phyloP scores from a whole-genome alignment of 306 rosid genomes.

The Cicer chorassanicum region DNA sequence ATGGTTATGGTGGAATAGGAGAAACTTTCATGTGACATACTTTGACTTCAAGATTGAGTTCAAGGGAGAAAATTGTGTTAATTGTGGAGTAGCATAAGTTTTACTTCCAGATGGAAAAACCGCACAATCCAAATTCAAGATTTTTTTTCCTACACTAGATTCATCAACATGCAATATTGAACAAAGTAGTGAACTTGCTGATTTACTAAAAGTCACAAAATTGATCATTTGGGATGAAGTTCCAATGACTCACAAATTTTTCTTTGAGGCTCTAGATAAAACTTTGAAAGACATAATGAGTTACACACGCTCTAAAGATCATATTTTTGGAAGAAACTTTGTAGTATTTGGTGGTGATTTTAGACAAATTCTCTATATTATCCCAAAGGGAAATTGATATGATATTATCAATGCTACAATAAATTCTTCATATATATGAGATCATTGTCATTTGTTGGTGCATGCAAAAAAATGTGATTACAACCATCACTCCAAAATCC shows the following conservation, averaged over 20 bases:
- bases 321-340: background rate
- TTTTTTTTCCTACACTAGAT: background rate
- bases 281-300: background rate
- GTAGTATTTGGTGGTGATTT: background rate
- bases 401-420: background rate
- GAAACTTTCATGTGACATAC: no score
- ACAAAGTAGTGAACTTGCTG: background rate
- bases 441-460: background rate
- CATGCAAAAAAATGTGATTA: background rate
- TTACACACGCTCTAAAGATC: background rate
- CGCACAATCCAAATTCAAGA: background rate
- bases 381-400: background rate
- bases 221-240: background rate
- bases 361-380: background rate
- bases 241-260: background rate
- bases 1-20: no score
- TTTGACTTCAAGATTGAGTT: background rate
- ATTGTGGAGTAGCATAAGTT: background rate
- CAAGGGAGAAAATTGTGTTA: background rate
- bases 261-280: background rate
- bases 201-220: background rate
- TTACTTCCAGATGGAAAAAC: background rate
- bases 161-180: background rate
- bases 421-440: background rate
- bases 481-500: background rate